Conservation (phyloP, 257 asterid genomes). For the Salvia miltiorrhiza region DNA sequence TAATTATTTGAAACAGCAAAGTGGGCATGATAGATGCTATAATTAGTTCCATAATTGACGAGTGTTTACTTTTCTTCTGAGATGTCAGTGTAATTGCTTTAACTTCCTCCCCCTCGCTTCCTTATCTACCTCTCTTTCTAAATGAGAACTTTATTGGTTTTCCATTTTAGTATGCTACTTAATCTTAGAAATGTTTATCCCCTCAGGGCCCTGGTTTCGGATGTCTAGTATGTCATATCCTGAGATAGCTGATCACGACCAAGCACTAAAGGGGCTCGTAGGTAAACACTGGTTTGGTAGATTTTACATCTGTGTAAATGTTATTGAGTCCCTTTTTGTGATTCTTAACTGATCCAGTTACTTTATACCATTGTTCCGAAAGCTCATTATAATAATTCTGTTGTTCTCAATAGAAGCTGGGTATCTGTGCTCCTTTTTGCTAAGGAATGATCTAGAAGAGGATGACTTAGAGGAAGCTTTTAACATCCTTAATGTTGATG, state of each 20-base stretch:
- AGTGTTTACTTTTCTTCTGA: not conserved
- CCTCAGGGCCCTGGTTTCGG: slow-evolving; percentile 94
- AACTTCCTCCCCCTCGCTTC: not conserved
- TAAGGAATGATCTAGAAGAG: slow-evolving; percentile 41
- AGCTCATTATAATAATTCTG: slow-evolving; percentile 1
- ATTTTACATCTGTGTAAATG: not conserved
- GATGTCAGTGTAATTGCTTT: not conserved
- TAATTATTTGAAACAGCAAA: slow-evolving; percentile 7
- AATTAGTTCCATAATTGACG: not conserved
- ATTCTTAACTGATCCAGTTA: slow-evolving; percentile 1
- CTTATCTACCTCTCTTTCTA: not conserved
- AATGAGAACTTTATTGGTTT: not conserved
- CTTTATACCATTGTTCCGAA: not conserved
- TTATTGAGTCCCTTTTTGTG: not conserved
- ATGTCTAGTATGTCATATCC: slow-evolving; percentile 69
- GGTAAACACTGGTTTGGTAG: slow-evolving; percentile 42
- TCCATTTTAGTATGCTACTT: slow-evolving; percentile 1
- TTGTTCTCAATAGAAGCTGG: slow-evolving; percentile 51
- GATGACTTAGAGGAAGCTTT: slow-evolving; percentile 54
- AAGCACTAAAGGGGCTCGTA: slow-evolving; percentile 61
- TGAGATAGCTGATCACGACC: slow-evolving; percentile 65
- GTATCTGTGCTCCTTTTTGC: slow-evolving; percentile 47
- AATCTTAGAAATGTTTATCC: slow-evolving; percentile 17
- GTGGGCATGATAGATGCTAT: not conserved
- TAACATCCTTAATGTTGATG: slow-evolving; percentile 57